A percentile compares a stretch with the other conserved stretches of the same genome.
These are phyloP conservation scores for Ilyonectria sp. DNA, from an alignment of 2,329 filamentous ascomycete species.

Conservation along the genomic window DNA sequence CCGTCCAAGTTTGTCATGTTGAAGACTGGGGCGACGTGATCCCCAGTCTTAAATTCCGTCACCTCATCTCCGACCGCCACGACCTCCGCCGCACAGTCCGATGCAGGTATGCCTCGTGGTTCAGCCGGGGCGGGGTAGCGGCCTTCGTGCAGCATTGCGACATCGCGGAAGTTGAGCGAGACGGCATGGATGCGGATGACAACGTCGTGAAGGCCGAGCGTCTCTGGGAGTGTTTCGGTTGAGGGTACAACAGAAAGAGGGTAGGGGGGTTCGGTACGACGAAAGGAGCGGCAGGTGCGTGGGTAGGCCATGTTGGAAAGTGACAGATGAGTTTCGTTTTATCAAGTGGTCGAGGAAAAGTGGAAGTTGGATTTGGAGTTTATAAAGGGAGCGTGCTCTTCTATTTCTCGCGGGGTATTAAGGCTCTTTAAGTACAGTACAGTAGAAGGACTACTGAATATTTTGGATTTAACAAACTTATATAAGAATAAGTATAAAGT, in stretches of 20 bases:
- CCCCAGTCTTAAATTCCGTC: slow-evolving; percentile 39
- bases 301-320: slow-evolving; percentile 2
- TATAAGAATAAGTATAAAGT: too few species aligned
- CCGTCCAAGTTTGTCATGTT: slow-evolving; percentile 4
- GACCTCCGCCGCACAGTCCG: slow-evolving; percentile 39
- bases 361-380: too few species aligned
- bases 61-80: slow-evolving; percentile 41
- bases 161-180: slow-evolving; percentile 44
- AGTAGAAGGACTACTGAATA: too few species aligned
- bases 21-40: slow-evolving; percentile 25
- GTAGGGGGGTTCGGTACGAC: not conserved
- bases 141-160: slow-evolving; percentile 44
- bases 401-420: too few species aligned
- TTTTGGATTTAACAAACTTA: too few species aligned
- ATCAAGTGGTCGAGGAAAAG: too few species aligned
- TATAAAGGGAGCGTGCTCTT: too few species aligned
- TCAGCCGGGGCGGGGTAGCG: slow-evolving; percentile 36
- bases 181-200: slow-evolving; percentile 39
- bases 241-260: not conserved
- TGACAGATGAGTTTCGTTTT: too few species aligned
- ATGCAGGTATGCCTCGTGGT: slow-evolving; percentile 34
- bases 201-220: slow-evolving; percentile 31
- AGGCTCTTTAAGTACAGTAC: too few species aligned
- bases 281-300: not conserved
- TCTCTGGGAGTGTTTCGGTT: slow-evolving; percentile 6